Conservation (phyloP, 2,329 filamentous ascomycete genomes). For the Penicillium sclerotigenum region DNA sequence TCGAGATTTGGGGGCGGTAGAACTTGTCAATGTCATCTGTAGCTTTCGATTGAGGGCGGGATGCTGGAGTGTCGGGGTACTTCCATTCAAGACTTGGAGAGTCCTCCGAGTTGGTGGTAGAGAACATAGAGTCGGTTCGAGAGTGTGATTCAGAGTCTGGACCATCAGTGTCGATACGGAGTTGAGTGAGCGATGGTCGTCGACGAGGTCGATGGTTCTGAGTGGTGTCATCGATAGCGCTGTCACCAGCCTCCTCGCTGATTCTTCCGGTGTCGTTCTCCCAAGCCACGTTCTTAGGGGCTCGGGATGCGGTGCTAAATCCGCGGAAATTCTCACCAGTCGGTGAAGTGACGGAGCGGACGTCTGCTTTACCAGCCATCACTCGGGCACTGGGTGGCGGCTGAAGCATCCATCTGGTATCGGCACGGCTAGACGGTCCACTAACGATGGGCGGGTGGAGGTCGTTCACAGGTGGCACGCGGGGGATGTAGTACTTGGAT, state of each 20-base stretch:
- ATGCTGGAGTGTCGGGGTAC: slow-evolving; percentile 36
- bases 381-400: slow-evolving; percentile 84
- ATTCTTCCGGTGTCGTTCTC: slow-evolving; percentile 1
- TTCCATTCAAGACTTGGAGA: slow-evolving; percentile 30
- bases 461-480: slow-evolving; percentile 76
- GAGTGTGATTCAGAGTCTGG: slow-evolving; percentile 21
- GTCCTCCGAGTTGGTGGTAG: slow-evolving; percentile 27
- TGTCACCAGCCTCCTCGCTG: slow-evolving; percentile 10
- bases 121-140: slow-evolving; percentile 33
- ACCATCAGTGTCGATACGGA: slow-evolving; percentile 13
- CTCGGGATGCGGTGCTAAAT: slow-evolving; percentile 9
- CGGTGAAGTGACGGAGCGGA: slow-evolving; percentile 22
- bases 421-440: slow-evolving; percentile 65
- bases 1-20: slow-evolving; percentile 31
- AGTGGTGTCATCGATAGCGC: slow-evolving; percentile 6
- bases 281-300: background rate
- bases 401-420: slow-evolving; percentile 87
- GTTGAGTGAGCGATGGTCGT: slow-evolving; percentile 18
- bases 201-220: slow-evolving; percentile 16
- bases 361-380: slow-evolving; percentile 76
- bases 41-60: slow-evolving; percentile 38
- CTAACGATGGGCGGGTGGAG: slow-evolving; percentile 81
- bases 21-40: slow-evolving; percentile 31
- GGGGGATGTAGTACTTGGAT: slow-evolving; percentile 59
- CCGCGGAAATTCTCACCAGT: slow-evolving; percentile 19